Conservation (phyloP, 2,329 filamentous ascomycete species). For the Arthrocladium fulminans region DNA sequence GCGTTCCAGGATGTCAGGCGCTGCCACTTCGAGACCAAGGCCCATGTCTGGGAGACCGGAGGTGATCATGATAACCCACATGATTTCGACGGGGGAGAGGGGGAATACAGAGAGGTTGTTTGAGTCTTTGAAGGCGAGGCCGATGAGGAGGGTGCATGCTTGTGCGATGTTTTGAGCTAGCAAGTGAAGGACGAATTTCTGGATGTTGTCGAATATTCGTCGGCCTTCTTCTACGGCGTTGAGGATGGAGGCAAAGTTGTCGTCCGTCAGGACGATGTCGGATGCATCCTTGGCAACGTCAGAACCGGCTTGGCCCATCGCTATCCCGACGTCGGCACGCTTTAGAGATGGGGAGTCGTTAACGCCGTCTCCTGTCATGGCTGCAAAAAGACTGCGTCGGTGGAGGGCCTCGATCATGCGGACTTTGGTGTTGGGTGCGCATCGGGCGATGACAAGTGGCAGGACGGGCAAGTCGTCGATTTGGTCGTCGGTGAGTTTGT, state of each 20-base stretch:
- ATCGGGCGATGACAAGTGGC: conserved; percentile 38
- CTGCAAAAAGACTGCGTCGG: conserved; percentile 48
- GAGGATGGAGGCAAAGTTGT: conserved; percentile 75
- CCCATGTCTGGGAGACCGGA: conserved; percentile 80
- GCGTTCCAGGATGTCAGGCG: conserved; percentile 67
- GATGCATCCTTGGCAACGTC: conserved; percentile 83
- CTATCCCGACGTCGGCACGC: conserved; percentile 74
- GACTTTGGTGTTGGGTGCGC: conserved; percentile 16
- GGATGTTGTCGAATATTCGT: conserved; percentile 72
- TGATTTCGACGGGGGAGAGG: conserved; percentile 71
- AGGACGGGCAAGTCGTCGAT: conserved; percentile 52
- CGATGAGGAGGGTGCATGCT: conserved; percentile 69
- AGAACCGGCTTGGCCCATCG: conserved; percentile 70
- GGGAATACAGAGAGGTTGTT: conserved; percentile 70
- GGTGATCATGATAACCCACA: conserved; percentile 89
- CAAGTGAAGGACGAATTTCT: conserved; percentile 69
- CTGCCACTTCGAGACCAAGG: conserved; percentile 67
- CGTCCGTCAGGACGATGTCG: conserved; percentile 72
- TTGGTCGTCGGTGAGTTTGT: conserved; percentile 63
- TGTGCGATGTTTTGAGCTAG: conserved; percentile 76
- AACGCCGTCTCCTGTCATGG: conserved; percentile 78
- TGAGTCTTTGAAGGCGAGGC: conserved; percentile 68
- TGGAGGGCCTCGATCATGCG: conserved; percentile 11
- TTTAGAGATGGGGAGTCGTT: conserved; percentile 73
- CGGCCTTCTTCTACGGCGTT: conserved; percentile 69